Evolutionary conservation across 371 early-diverging fungal genomes (phyloP).

Genomic region (Capillidium rhysosporum): DNA sequence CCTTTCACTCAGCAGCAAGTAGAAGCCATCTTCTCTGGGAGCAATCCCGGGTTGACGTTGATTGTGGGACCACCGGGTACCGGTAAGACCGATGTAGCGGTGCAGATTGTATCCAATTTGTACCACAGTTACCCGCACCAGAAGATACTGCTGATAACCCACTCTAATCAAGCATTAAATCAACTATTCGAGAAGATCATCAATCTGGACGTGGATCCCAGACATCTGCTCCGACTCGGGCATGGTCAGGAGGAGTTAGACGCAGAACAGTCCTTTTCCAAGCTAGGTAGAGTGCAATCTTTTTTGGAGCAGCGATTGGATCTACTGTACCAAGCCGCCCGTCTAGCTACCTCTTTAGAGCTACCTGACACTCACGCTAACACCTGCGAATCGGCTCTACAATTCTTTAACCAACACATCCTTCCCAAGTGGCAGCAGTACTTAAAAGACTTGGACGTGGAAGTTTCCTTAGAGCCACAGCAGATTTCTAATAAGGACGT

Average conservation of each 20-base stretch:
- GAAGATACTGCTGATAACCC: conserved; percentile 79
- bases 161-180: conserved; percentile 89
- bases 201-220: conserved; percentile 65
- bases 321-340: conserved; percentile 56
- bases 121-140: conserved; percentile 76
- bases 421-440: conserved; percentile 55
- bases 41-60: conserved; percentile 66
- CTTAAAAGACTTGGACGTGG: conserved; percentile 10
- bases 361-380: conserved; percentile 72
- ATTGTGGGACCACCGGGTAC: conserved; percentile 93
- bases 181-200: conserved; percentile 86
- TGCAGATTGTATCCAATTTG: conserved; percentile 81
- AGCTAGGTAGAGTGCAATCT: conserved; percentile 79
- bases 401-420: conserved; percentile 66
- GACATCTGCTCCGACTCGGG: conserved; percentile 83
- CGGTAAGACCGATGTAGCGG: conserved; percentile 93
- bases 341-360: conserved; percentile 44
- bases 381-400: conserved; percentile 82
- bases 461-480: conserved; percentile 3
- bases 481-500: not conserved
- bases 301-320: conserved; percentile 61
- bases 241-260: conserved; percentile 83
- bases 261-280: conserved; percentile 59
- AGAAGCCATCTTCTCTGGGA: conserved; percentile 68
- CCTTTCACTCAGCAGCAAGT: conserved; percentile 75